Conservation (phyloP, 2,329 filamentous ascomycete species). For the Alternaria rosae region DNA sequence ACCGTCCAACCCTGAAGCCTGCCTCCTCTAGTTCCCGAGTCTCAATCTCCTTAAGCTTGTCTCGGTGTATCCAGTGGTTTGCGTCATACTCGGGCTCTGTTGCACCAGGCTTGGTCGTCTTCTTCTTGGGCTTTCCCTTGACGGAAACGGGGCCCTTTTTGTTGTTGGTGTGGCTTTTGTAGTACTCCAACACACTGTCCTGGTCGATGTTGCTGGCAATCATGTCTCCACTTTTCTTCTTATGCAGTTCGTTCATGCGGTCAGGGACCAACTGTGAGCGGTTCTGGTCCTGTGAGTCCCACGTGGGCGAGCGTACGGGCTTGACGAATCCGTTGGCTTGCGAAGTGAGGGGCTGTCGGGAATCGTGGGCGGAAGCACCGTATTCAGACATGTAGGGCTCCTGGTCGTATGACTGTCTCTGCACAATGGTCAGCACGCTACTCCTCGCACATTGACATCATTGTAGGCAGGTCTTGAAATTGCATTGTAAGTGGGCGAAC, state of each 20-base stretch:
- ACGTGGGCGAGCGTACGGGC: conserved; percentile 38
- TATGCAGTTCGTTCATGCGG: conserved; percentile 46
- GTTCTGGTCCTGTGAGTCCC: conserved; percentile 40
- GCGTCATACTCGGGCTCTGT: conserved; percentile 56
- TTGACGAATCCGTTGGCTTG: conserved; percentile 47
- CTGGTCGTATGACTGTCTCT: conserved; percentile 42
- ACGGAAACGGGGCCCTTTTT: conserved; percentile 22
- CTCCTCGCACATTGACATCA: background rate
- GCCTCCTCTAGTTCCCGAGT: conserved; percentile 81
- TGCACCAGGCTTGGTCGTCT: conserved; percentile 24
- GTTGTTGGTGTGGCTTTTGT: conserved; percentile 39
- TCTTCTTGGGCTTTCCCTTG: conserved; percentile 41
- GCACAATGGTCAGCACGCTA: conserved; percentile 30
- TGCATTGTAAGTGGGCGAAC: conserved; percentile 6
- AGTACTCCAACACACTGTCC: conserved; percentile 58
- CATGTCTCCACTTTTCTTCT: conserved; percentile 53
- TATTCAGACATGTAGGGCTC: conserved; percentile 49
- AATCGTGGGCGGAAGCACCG: conserved; percentile 32
- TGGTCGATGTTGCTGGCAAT: conserved; percentile 53
- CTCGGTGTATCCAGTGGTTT: conserved; percentile 84
- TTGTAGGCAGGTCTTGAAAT: background rate
- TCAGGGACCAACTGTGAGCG: conserved; percentile 43
- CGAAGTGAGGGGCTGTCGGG: conserved; percentile 44
- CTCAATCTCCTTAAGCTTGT: conserved; percentile 84
- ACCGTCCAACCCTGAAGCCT: conserved; percentile 67